A percentile compares a stretch with the other conserved stretches of the same genome.
These are phyloP conservation scores for Ceratobasidium sp. DNA, from an alignment of 1,284 basidiomycete genomes.

Conservation along the genomic window DNA sequence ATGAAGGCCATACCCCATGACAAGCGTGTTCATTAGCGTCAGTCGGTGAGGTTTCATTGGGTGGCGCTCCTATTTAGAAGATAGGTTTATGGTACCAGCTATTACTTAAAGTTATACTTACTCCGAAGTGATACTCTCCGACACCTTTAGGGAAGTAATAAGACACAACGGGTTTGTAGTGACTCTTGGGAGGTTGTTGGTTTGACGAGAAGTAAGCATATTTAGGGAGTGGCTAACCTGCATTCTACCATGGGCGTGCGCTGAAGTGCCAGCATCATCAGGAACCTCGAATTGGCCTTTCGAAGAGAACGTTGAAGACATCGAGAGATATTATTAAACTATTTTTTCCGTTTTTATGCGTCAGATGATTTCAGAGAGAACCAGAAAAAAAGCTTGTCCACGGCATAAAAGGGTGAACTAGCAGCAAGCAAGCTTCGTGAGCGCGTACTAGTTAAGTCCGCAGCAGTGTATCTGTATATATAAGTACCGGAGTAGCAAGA, in stretches of 20 bases:
- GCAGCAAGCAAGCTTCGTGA: background rate
- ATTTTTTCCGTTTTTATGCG: background rate
- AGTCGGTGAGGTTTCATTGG: conserved; percentile 98
- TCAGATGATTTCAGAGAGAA: background rate
- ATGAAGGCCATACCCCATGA: conserved; percentile 95
- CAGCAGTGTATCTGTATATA: background rate
- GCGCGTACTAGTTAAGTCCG: too few relatives aligned
- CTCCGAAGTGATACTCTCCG: conserved; percentile 95
- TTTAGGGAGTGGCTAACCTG: conserved; percentile 46
- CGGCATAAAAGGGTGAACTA: background rate
- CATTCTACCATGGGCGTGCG: conserved; percentile 48
- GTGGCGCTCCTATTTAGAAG: conserved; percentile 78
- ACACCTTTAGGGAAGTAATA: conserved; percentile 96
- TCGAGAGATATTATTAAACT: background rate
- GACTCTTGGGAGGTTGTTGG: conserved; percentile 47
- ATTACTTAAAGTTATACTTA: conserved; percentile 53
- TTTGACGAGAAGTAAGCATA: background rate
- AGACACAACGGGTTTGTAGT: conserved; percentile 87
- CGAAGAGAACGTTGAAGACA: conserved; percentile 50
- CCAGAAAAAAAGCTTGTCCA: background rate
- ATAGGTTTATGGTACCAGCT: conserved; percentile 6
- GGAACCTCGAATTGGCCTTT: conserved; percentile 53
- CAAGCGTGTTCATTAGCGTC: conserved; percentile 93
- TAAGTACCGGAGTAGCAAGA: background rate
- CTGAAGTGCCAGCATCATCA: conserved; percentile 48